These are phyloP conservation scores for Claviceps sp. DNA, from an alignment of 2,329 filamentous ascomycete species.

Conservation along the genomic window DNA sequence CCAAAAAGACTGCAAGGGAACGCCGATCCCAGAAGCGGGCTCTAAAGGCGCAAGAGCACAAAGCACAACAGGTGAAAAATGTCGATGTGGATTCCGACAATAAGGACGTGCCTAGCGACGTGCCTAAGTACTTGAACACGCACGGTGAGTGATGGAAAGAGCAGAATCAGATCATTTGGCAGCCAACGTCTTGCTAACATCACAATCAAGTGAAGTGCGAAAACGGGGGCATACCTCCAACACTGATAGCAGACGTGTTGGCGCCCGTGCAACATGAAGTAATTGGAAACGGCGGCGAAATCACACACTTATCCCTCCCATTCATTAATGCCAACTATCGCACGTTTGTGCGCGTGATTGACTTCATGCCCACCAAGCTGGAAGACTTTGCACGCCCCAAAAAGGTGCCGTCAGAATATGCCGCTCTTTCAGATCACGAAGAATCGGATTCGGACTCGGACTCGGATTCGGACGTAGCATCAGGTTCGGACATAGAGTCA, in stretches of 20 bases:
- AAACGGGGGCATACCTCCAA: slow-evolving; percentile 22
- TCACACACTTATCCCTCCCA: slow-evolving; percentile 37
- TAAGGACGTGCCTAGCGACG: slow-evolving; percentile 9
- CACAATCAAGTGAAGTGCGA: slow-evolving; percentile 31
- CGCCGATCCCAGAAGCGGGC: slow-evolving; percentile 7
- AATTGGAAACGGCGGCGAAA: slow-evolving; percentile 23
- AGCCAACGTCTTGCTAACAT: not conserved
- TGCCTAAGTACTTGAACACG: slow-evolving; percentile 16
- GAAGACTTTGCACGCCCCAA: slow-evolving; percentile 53
- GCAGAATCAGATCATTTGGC: not conserved
- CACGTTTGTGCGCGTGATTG: slow-evolving; percentile 60
- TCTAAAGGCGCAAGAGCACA: slow-evolving; percentile 1
- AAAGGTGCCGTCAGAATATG: slow-evolving; percentile 29
- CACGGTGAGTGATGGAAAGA: slow-evolving; percentile 13
- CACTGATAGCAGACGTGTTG: slow-evolving; percentile 26
- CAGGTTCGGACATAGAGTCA: slow-evolving; percentile 5
- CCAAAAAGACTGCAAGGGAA: no score
- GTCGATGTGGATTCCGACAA: slow-evolving; percentile 14
- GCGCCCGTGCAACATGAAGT: slow-evolving; percentile 27
- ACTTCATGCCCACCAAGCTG: slow-evolving; percentile 60
- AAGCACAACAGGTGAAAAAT: slow-evolving; percentile 5
- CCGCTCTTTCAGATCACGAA: slow-evolving; percentile 32
- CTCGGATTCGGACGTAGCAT: slow-evolving; percentile 5
- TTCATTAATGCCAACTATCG: slow-evolving; percentile 65
- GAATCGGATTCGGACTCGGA: slow-evolving; percentile 14